Evolutionary conservation across 2,329 filamentous ascomycete genomes (phyloP).

Genomic region (Thermochaetoides dissita): DNA sequence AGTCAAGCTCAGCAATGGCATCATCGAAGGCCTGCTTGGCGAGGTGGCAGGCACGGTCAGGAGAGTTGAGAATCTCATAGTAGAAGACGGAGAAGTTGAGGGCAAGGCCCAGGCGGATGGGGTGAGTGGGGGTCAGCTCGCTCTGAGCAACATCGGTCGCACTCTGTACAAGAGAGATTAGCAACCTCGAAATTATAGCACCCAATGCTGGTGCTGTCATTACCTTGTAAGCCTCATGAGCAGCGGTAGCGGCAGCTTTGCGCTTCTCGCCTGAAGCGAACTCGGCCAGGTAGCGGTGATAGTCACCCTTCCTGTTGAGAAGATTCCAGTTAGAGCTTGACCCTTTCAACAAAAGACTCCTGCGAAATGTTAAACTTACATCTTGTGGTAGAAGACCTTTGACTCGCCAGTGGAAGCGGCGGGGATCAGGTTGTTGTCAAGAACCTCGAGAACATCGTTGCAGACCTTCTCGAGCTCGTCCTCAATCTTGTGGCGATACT

Average conservation of each 20-base stretch:
- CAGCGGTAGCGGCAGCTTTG: constrained; percentile 73
- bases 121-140: constrained; percentile 92
- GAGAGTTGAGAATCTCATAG: constrained; percentile 98
- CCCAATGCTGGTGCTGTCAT: too few species aligned
- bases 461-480: constrained; percentile 93
- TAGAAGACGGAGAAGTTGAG: constrained; percentile 99
- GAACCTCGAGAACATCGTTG: constrained; percentile 90
- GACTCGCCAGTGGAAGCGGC: constrained; percentile 94
- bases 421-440: constrained; percentile 86
- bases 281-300: constrained; percentile 90
- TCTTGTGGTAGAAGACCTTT: constrained; percentile 99
- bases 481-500: constrained; percentile 98
- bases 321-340: too few species aligned
- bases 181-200: too few species aligned
- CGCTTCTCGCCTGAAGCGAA: constrained; percentile 87
- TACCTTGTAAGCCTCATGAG: constrained; percentile 96
- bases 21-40: constrained; percentile 99
- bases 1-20: constrained; percentile 96
- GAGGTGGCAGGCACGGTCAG: constrained; percentile 92
- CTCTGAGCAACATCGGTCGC: constrained; percentile 97
- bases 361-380: constrained; percentile 45
- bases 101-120: constrained; percentile 91
- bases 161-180: constrained; percentile 41
- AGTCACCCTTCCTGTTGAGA: constrained; percentile 77
- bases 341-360: too few species aligned